phyloP scores from a whole-genome alignment of 129 eudicot species.

The Flaveria bidentis region DNA sequence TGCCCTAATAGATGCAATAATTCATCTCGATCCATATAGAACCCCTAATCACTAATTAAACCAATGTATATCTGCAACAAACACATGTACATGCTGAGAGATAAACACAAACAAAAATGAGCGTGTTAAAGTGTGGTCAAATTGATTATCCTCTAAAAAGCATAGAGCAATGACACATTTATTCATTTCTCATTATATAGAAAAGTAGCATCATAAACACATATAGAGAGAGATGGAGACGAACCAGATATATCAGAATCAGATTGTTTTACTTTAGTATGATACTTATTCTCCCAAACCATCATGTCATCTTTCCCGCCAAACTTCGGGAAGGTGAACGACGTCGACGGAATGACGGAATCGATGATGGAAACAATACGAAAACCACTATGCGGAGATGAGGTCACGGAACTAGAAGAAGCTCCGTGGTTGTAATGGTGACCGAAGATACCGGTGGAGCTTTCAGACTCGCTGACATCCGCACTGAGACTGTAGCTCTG shows the following conservation, averaged over 20 bases:
- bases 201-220: neutral
- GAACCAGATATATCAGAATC: conserved; percentile 55
- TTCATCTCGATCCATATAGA: conserved; percentile 6
- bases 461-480: conserved; percentile 89
- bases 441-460: conserved; percentile 53
- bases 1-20: conserved; percentile 19
- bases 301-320: conserved; percentile 67
- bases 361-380: conserved; percentile 30
- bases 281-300: conserved; percentile 48
- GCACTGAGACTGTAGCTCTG: conserved; percentile 81
- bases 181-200: neutral
- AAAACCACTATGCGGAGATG: conserved; percentile 52
- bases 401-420: conserved; percentile 50
- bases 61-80: neutral
- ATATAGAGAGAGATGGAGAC: conserved; percentile 11
- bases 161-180: neutral
- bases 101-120: too few species aligned
- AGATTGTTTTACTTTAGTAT: conserved; percentile 15
- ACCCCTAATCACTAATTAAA: conserved; percentile 7
- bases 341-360: conserved; percentile 36
- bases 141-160: conserved; percentile 6
- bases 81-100: neutral
- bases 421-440: conserved; percentile 47
- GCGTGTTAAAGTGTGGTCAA: too few species aligned
- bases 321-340: conserved; percentile 49